A percentile compares a stretch with the other conserved stretches of the same genome.
phyloP scores from a whole-genome alignment of 2,329 filamentous ascomycete genomes.

The Neofusicoccum cordaticola region DNA sequence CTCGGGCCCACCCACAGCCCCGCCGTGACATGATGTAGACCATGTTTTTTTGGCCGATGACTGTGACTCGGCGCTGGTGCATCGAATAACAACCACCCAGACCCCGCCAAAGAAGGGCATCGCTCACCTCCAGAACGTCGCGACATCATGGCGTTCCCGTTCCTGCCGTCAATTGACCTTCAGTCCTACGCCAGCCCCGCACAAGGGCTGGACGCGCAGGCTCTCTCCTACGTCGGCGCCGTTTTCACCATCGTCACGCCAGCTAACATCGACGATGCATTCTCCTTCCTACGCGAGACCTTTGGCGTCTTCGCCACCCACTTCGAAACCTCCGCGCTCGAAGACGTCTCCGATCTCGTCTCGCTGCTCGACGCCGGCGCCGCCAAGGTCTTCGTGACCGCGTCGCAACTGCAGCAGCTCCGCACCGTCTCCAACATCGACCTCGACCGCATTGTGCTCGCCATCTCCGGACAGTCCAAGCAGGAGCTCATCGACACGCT shows the following conservation, averaged over 20 bases:
- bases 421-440: constrained; percentile 52
- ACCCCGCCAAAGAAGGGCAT: neutral
- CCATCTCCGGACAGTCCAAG: constrained; percentile 44
- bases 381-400: constrained; percentile 76
- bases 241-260: constrained; percentile 55
- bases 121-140: neutral
- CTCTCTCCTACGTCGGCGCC: constrained; percentile 57
- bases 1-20: neutral
- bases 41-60: no score
- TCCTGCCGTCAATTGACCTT: constrained; percentile 51
- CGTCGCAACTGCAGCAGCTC: constrained; percentile 62
- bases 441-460: constrained; percentile 57
- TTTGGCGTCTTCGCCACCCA: constrained; percentile 61
- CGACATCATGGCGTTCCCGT: constrained; percentile 42
- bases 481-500: constrained; percentile 41
- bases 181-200: constrained; percentile 41
- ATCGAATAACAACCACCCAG: neutral
- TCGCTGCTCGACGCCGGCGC: constrained; percentile 82
- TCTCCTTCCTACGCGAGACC: constrained; percentile 55
- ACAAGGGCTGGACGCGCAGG: constrained; percentile 50
- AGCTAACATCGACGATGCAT: constrained; percentile 46
- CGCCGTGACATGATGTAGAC: no score
- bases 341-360: constrained; percentile 69
- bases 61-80: neutral
- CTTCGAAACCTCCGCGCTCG: constrained; percentile 71